phyloP scores from a whole-genome alignment of 371 early-diverging fungal species.

The Apophysomyces elegans region DNA sequence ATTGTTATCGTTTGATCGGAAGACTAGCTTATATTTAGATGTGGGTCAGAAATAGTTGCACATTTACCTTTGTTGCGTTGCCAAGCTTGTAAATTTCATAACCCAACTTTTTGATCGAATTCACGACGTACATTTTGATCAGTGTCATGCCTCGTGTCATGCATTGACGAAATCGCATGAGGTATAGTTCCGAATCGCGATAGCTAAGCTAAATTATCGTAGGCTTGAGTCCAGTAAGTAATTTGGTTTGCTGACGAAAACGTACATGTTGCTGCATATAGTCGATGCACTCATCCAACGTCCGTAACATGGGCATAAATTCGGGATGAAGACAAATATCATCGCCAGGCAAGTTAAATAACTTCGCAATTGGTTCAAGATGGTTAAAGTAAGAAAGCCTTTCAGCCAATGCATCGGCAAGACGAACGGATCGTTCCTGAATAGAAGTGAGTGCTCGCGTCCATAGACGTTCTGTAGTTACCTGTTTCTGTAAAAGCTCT shows the following conservation, averaged over 20 bases:
- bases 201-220: slow-evolving; percentile 60
- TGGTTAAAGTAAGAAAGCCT: slow-evolving; percentile 80
- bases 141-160: slow-evolving; percentile 88
- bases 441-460: not conserved
- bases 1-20: slow-evolving; percentile 14
- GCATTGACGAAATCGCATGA: slow-evolving; percentile 90
- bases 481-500: slow-evolving; percentile 73
- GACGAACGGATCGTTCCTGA: slow-evolving; percentile 61
- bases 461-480: slow-evolving; percentile 17
- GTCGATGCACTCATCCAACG: slow-evolving; percentile 78
- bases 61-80: slow-evolving; percentile 11
- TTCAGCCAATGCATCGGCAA: slow-evolving; percentile 68
- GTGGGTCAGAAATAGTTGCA: not conserved
- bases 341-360: slow-evolving; percentile 84
- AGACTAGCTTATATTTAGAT: not conserved
- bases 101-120: slow-evolving; percentile 64
- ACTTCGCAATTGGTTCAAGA: slow-evolving; percentile 76
- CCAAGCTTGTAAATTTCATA: slow-evolving; percentile 63
- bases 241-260: not conserved
- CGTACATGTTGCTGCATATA: slow-evolving; percentile 79
- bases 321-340: slow-evolving; percentile 74
- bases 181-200: slow-evolving; percentile 86
- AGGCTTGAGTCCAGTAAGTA: not conserved
- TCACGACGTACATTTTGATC: slow-evolving; percentile 86
- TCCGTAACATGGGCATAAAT: slow-evolving; percentile 79